A percentile compares a stretch with the other conserved stretches of the same genome.
These are phyloP conservation scores for Cryptococcus amylolentus DNA, from an alignment of 1,284 basidiomycete genomes.

Conservation along the genomic window DNA sequence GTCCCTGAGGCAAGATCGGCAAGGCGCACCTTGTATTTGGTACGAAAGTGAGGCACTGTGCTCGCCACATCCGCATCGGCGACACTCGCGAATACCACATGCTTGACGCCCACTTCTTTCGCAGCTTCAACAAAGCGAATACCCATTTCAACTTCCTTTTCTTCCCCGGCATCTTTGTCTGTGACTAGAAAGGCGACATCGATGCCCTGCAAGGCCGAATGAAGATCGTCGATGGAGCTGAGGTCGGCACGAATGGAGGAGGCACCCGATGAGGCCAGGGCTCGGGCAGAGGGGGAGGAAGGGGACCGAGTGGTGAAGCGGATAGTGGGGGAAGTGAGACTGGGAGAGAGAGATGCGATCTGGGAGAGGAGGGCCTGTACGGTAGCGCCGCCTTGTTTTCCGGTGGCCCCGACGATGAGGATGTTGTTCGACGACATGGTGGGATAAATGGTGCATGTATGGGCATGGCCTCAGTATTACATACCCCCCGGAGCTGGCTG, in stretches of 20 bases:
- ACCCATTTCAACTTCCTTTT: slow-evolving; percentile 29
- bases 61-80: slow-evolving; percentile 9
- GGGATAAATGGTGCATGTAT: no score
- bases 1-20: background rate
- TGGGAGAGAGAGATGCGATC: slow-evolving; percentile 1
- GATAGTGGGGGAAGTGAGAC: slow-evolving; percentile 18
- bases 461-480: no score
- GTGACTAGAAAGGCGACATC: slow-evolving; percentile 19
- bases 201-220: slow-evolving; percentile 40
- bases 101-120: slow-evolving; percentile 12
- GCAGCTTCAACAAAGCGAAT: slow-evolving; percentile 17
- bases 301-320: slow-evolving; percentile 51
- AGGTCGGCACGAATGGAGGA: slow-evolving; percentile 50
- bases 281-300: slow-evolving; percentile 37
- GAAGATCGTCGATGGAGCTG: slow-evolving; percentile 37
- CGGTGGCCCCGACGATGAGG: slow-evolving; percentile 53
- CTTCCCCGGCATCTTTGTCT: slow-evolving; percentile 32
- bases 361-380: slow-evolving; percentile 40
- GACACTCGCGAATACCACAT: slow-evolving; percentile 19
- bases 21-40: slow-evolving; percentile 33
- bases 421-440: slow-evolving; percentile 16
- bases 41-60: slow-evolving; percentile 18
- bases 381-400: slow-evolving; percentile 52
- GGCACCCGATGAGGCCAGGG: slow-evolving; percentile 34
- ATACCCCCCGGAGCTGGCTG: no score